Evolutionary conservation across 2,329 filamentous ascomycete species (phyloP), one percentile per base, ranked within the genome.

Genomic region (Myrmaecium sp.): DNA sequence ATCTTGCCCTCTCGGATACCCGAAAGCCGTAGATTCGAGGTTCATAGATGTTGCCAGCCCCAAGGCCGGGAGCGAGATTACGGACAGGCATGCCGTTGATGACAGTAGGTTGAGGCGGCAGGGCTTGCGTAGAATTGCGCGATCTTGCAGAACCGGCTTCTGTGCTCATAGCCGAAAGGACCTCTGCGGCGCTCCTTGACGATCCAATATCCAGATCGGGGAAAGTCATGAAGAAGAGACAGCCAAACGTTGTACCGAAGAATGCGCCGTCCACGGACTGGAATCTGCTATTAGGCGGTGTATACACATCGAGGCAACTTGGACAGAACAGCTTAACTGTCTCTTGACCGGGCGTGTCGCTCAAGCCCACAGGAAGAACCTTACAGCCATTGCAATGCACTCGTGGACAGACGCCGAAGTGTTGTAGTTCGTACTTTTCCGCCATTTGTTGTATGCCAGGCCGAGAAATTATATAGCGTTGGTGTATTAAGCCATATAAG

Each of bases 251-350:
- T 28, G 89, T 86, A 25, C 89, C 89, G 46, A 98, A 98, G 60
- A 95, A 98, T 24, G 89, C 89, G 28, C 89, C 89, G 41, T 98
- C 89, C 17, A 98, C 89, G 3, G 82, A 86, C 54, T 95, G 89
- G 50, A 95, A 98, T 12, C 89, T 73, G 44, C 82, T 93, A 60
- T 95, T 98, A 21, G 89, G 89, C 3, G 89, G 89, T 0, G 89
- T 89, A 54, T 95, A 98, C 43, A 95, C 81, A 49, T 98, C 89
- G 38, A 94, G 69, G 54, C 89, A 98, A 34, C 81, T 84, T 3
- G 89, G 89, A 50, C 89, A 98, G 59, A 94, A 98, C 13, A 98
- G 70, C 60, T 98, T 98, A 46, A 98, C 89, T 0, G 89, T 98
- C 46, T 98, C 86, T 52, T 92, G 79, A 36, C 89, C 89, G 1